Conservation (phyloP, 2,329 filamentous ascomycete genomes). For the Venturia pyrina region DNA sequence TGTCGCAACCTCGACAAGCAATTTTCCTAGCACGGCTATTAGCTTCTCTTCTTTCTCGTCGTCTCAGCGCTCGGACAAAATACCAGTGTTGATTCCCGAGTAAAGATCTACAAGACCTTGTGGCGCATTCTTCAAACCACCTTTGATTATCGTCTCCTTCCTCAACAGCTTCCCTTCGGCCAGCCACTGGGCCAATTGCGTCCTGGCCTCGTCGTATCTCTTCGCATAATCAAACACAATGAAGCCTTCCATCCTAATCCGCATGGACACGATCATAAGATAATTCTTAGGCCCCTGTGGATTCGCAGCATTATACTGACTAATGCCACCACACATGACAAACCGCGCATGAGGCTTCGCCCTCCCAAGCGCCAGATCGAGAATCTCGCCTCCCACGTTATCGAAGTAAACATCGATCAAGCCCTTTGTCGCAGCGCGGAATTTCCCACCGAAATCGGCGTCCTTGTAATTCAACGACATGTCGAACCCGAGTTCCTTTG, state of each 20-base stretch:
- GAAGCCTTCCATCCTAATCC: slow-evolving; percentile 58
- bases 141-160: slow-evolving; percentile 60
- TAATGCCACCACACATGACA: slow-evolving; percentile 62
- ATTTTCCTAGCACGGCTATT: slow-evolving; percentile 6
- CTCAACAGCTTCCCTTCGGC: slow-evolving; percentile 59
- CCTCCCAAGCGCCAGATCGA: slow-evolving; percentile 54
- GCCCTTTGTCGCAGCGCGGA: slow-evolving; percentile 49
- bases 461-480: slow-evolving; percentile 61
- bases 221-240: slow-evolving; percentile 59
- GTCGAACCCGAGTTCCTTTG: slow-evolving; percentile 55
- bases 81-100: slow-evolving; percentile 59
- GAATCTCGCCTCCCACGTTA: slow-evolving; percentile 63
- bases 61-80: slow-evolving; percentile 13
- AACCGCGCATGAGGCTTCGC: slow-evolving; percentile 55
- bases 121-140: slow-evolving; percentile 56
- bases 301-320: slow-evolving; percentile 52
- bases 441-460: slow-evolving; percentile 47
- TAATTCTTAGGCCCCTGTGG: slow-evolving; percentile 49
- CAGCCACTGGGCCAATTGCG: slow-evolving; percentile 58
- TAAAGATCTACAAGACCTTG: slow-evolving; percentile 55
- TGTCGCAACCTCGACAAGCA: slow-evolving; percentile 12
- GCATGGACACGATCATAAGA: slow-evolving; percentile 42
- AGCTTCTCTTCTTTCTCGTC: neutral
- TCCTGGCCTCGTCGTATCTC: slow-evolving; percentile 47
- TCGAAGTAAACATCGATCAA: slow-evolving; percentile 64